Evolutionary conservation across 805 yeast genomes (phyloP), one percentile per base, ranked within the genome.

Genomic region (Saccharomycopsis sp.): DNA sequence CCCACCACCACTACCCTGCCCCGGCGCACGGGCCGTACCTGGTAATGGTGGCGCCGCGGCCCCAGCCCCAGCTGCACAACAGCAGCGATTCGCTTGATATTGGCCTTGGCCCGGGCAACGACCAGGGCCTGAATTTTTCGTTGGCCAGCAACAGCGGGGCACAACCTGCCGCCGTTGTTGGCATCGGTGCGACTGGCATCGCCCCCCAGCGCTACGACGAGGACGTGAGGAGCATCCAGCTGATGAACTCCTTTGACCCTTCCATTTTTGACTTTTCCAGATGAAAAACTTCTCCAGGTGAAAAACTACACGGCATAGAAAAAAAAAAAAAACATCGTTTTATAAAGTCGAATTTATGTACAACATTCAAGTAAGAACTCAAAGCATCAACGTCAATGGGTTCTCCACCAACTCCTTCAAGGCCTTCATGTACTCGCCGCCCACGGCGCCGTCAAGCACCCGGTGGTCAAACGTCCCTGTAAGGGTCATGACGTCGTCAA

Each of bases 381-480:
- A 89, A 63, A 92, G 69, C 63, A 92, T 68, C 65, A 92, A 68
- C 68, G 87, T 95, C 61, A 92, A 74, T 58, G 99, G 99, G 71
- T 92, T 88, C 72, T 92, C 99, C 52, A 92, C 64, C 51, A 87
- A 78, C 56, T 71, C 72, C 77, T 92, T 92, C 65, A 92, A 73
- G 53, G 86, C 95, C 66, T 77, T 86, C 72, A 92, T 84, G 75
- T 77, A 92, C 55, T 92, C 97, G 62, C 94, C 99, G 56, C 95
- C 99, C 55, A 81, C 77, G 42, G 97, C 97, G 60, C 99, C 99
- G 59, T 92, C 99, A 50, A 89, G 80, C 47, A 82, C 80, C 71
- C 96, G 84, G 73, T 92, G 99, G 69, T 92, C 99, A 59, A 92
- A 92, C 40, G 97, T 84, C 66, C 95, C 97, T 43, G 97, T 88